phyloP scores from a whole-genome alignment of 1,284 basidiomycete species.

The Sanguinoderma infundibulare region DNA sequence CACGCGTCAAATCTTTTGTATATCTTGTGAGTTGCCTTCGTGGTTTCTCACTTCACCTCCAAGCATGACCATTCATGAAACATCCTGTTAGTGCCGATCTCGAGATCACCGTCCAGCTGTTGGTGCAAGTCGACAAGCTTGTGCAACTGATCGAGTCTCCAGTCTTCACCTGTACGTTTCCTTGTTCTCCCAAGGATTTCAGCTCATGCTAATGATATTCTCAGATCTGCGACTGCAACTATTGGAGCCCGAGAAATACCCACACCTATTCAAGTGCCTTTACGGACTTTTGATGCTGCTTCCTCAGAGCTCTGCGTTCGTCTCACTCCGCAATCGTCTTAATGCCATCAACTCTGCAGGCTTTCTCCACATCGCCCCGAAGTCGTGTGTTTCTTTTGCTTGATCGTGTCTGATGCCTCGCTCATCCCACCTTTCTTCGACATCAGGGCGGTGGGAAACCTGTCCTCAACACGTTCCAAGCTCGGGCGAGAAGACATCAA shows the following conservation, averaged over 20 bases:
- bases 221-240: slow-evolving; percentile 95
- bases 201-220: not conserved
- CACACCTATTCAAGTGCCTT: slow-evolving; percentile 96
- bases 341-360: slow-evolving; percentile 96
- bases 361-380: slow-evolving; percentile 87
- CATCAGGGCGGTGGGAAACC: slow-evolving; percentile 37
- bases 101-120: slow-evolving; percentile 92
- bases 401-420: not conserved
- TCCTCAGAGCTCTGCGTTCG: slow-evolving; percentile 96
- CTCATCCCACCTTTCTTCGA: not conserved
- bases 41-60: not conserved
- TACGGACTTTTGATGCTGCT: slow-evolving; percentile 98
- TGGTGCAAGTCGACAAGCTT: slow-evolving; percentile 98
- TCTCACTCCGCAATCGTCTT: slow-evolving; percentile 91
- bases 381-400: slow-evolving; percentile 54
- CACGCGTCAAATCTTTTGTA: slow-evolving; percentile 97
- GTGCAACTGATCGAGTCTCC: slow-evolving; percentile 98
- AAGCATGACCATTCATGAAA: not conserved
- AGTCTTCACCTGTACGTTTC: slow-evolving; percentile 88
- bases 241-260: slow-evolving; percentile 95
- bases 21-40: slow-evolving; percentile 77
- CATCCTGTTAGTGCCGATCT: slow-evolving; percentile 80
- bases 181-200: not conserved
- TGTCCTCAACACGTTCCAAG: slow-evolving; percentile 68
- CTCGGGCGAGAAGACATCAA: slow-evolving; percentile 88